These are phyloP conservation scores for Daldinia childiae DNA, from an alignment of 495 filamentous ascomycete genomes.

Conservation along the genomic window DNA sequence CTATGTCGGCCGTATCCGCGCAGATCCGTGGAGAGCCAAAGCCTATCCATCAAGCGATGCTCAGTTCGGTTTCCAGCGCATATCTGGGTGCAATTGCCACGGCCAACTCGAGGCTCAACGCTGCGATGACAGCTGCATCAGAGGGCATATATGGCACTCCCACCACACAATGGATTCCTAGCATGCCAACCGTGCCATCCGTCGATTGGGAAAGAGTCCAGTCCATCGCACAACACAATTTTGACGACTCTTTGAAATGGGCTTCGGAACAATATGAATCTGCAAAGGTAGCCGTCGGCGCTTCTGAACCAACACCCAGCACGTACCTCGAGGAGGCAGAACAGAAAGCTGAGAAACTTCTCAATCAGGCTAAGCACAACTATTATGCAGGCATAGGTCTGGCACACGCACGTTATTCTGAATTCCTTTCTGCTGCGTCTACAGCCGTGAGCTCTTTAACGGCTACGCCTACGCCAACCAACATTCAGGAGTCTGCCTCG, in stretches of 20 bases:
- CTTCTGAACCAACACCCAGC: constrained; percentile 63
- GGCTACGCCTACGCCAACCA: constrained; percentile 59
- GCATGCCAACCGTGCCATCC: constrained; percentile 45
- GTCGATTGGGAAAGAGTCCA: constrained; percentile 54
- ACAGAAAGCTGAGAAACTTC: constrained; percentile 64
- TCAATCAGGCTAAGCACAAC: constrained; percentile 69
- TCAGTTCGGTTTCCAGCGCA: constrained; percentile 72
- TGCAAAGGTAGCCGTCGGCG: constrained; percentile 65
- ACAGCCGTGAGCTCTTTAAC: constrained; percentile 64
- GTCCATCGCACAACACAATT: constrained; percentile 70
- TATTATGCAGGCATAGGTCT: constrained; percentile 82
- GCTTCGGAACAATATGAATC: constrained; percentile 73
- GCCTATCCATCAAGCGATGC: constrained; percentile 69
- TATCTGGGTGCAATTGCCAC: constrained; percentile 72
- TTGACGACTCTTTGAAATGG: constrained; percentile 68
- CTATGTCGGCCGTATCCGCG: constrained; percentile 69
- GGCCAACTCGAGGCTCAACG: constrained; percentile 66
- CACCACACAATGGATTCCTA: constrained; percentile 44
- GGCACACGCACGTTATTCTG: constrained; percentile 79
- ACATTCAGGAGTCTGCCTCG: constrained; percentile 53
- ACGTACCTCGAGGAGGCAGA: constrained; percentile 56
- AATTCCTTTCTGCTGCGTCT: constrained; percentile 75
- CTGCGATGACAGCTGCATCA: constrained; percentile 59
- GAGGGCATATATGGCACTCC: constrained; percentile 57
- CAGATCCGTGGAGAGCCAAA: constrained; percentile 72